Evolutionary conservation across 495 filamentous ascomycete genomes (phyloP).

Genomic region (Astrothelium subdiscretum): DNA sequence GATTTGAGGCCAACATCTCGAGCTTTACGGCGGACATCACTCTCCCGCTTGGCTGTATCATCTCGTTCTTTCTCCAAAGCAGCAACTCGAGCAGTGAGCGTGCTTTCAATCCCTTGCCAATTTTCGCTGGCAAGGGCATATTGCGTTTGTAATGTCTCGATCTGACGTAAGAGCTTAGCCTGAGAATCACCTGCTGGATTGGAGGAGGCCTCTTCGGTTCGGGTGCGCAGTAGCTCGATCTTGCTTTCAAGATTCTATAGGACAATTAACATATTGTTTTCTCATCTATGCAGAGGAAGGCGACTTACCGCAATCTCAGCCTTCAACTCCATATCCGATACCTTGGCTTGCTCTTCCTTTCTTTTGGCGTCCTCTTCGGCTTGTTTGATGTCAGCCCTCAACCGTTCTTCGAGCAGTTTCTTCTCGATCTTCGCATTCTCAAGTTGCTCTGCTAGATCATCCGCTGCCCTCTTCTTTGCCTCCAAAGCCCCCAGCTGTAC

Average conservation of each 20-base stretch:
- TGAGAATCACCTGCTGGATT: constrained; percentile 56
- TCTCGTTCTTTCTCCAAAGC: constrained; percentile 82
- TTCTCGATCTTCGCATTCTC: constrained; percentile 65
- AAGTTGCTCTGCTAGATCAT: constrained; percentile 63
- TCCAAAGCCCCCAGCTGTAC: constrained; percentile 59
- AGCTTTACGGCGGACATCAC: constrained; percentile 72
- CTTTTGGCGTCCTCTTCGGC: constrained; percentile 60
- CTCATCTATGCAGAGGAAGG: not conserved
- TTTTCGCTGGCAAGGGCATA: constrained; percentile 91
- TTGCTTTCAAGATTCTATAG: constrained; percentile 71
- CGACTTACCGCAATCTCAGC: constrained; percentile 52
- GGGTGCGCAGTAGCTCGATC: constrained; percentile 71
- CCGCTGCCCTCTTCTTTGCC: constrained; percentile 50
- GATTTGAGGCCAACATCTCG: constrained; percentile 66
- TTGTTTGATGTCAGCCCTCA: constrained; percentile 55
- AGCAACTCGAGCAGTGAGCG: constrained; percentile 58
- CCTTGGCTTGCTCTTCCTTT: constrained; percentile 58
- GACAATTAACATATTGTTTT: not conserved
- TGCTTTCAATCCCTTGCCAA: constrained; percentile 91
- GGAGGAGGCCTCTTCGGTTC: constrained; percentile 83
- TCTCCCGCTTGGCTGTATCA: constrained; percentile 70
- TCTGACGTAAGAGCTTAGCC: constrained; percentile 80
- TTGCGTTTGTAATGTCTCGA: constrained; percentile 92
- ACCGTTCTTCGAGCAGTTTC: constrained; percentile 55
- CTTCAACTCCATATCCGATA: constrained; percentile 67